phyloP scores from a whole-genome alignment of 495 filamentous ascomycete genomes.

The Cercophora samala region DNA sequence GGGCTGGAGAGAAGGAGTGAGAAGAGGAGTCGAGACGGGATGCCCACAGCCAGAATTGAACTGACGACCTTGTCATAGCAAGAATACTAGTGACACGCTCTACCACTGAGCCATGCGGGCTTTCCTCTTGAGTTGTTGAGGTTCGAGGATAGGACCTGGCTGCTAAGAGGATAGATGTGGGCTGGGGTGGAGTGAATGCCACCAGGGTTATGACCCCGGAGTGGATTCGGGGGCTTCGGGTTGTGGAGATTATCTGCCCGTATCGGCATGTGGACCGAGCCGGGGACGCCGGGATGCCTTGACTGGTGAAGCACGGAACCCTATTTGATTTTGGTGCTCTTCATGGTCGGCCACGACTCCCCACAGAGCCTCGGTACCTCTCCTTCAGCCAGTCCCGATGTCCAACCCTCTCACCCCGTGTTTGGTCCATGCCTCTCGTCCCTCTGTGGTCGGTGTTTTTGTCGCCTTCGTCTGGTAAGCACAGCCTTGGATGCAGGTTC shows the following conservation, averaged over 20 bases:
- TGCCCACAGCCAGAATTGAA: constrained; percentile 19
- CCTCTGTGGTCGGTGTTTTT: neutral
- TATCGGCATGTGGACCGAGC: neutral
- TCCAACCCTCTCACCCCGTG: neutral
- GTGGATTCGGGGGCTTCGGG: neutral
- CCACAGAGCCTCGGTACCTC: neutral
- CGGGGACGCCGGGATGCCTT: neutral
- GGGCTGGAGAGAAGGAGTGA: constrained; percentile 5
- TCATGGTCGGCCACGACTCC: neutral
- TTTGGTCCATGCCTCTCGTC: neutral
- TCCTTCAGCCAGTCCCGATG: neutral
- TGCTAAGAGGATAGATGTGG: constrained; percentile 3
- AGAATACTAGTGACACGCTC: constrained; percentile 16
- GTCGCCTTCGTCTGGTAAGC: neutral
- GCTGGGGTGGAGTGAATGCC: constrained; percentile 1
- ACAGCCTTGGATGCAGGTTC: constrained; percentile 27
- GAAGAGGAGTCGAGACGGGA: neutral
- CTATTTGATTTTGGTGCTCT: neutral
- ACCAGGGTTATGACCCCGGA: constrained; percentile 7
- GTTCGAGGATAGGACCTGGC: constrained; percentile 1
- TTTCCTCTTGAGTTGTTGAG: constrained; percentile 3
- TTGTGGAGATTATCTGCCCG: neutral
- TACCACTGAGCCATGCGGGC: constrained; percentile 22
- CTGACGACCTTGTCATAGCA: constrained; percentile 20
- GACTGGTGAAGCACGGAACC: neutral